Base-by-base conservation (phyloP, 1,284 basidiomycete genomes). In the Bjerkandera adusta region DNA sequence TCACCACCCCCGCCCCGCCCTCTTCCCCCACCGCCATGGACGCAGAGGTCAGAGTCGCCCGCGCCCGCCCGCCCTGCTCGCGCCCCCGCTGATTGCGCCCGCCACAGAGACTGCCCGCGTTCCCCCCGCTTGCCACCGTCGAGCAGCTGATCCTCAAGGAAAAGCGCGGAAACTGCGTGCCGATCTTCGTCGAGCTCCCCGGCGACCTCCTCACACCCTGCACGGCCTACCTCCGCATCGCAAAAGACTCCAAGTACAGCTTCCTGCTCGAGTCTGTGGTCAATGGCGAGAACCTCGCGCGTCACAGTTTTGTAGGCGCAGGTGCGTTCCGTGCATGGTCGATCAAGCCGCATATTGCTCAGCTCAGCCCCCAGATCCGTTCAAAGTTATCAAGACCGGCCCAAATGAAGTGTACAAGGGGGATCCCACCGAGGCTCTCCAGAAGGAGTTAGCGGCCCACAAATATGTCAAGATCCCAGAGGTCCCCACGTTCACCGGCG, bases 191-290 rank as follows among this genome's bases (percentile, higher is more conserved):
- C 48, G 87, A 95, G 57, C 76, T 99, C 6, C 93, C 97, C 20
- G 94, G 94, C 47, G 97, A 99, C 66, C 83, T 98, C 49, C 78
- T 99, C 51, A 99, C 97, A 11, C 97, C 97, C 65, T 96, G 96
- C 60, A 91, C 94, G 66, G 95, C 97, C 12, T 99, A 98, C 68
- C 81, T 99, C 43, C 86, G 93, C 49, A 81, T 99, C 52, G 86
- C 95, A 5, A 84, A 95, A 61, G 92, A 94, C 55, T 91, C 92
- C 3, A 88, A 88, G 63, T 89, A 96, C 70, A 93, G 89, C 63
- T 98, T 97, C 66, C 69, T 98, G 35, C 76, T 98, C 32, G 94
- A 98, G 68, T 94, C 91, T 44, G 89, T 99, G 36, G 77, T 92
- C 18, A 89, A 83, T 22, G 96, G 95, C 40, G 92, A 97, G 71